phyloP scores from a whole-genome alignment of 2,329 filamentous ascomycete species.

The Neofusicoccum umdonicola region DNA sequence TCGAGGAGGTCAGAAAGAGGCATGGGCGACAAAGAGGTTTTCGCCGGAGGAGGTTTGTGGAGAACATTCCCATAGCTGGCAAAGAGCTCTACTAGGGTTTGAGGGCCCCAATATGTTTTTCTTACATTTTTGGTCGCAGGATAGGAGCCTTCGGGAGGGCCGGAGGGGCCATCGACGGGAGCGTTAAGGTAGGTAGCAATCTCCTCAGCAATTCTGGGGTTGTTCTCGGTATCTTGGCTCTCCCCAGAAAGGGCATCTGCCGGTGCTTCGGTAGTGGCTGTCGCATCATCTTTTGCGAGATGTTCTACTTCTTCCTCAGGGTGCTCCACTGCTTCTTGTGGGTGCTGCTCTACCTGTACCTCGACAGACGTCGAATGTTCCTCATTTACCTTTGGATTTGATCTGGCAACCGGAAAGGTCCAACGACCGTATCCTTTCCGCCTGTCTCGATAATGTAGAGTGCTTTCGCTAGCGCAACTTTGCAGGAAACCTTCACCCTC shows the following conservation, averaged over 20 bases:
- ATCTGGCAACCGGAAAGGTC: constrained; percentile 20
- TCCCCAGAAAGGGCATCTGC: neutral
- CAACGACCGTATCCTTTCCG: constrained; percentile 27
- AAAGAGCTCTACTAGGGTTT: neutral
- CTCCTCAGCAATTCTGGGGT: neutral
- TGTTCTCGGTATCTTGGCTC: neutral
- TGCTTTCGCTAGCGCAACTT: constrained; percentile 23
- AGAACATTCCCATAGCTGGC: constrained; percentile 5
- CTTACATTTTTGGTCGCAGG: neutral
- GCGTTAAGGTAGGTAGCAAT: neutral
- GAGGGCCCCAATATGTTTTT: neutral
- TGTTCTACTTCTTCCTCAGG: neutral
- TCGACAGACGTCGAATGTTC: too few species aligned
- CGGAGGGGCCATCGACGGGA: too few species aligned
- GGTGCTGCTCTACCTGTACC: too few species aligned
- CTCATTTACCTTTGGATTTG: too few species aligned
- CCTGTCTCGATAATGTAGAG: constrained; percentile 27
- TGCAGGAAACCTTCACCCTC: constrained; percentile 22
- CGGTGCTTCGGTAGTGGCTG: neutral
- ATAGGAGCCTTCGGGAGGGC: neutral
- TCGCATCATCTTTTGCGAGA: too few species aligned
- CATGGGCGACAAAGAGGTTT: neutral
- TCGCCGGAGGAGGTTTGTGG: neutral
- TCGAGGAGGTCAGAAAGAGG: neutral
- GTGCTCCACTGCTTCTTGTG: neutral